These are phyloP conservation scores for Neohortaea acidophila DNA, from an alignment of 495 filamentous ascomycete species.

Conservation along the genomic window DNA sequence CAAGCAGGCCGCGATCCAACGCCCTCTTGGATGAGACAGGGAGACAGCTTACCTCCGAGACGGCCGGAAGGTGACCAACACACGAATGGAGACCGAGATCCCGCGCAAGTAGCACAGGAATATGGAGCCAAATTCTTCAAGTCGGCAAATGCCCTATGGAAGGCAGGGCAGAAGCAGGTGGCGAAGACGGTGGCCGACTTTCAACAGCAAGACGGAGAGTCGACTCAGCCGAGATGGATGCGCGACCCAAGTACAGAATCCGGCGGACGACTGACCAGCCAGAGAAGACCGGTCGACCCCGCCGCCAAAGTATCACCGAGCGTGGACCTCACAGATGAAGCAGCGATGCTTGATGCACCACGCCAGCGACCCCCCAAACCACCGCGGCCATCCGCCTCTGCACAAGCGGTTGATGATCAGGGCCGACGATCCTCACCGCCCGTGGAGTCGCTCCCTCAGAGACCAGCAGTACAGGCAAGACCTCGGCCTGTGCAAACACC, in stretches of 20 bases:
- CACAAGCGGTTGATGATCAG: conserved; percentile 1
- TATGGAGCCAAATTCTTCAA: conserved; percentile 76
- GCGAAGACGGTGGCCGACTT: conserved; percentile 87
- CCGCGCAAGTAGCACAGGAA: conserved; percentile 64
- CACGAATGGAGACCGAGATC: conserved; percentile 51
- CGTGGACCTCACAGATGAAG: conserved; percentile 63
- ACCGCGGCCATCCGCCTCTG: not conserved
- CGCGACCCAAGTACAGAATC: conserved; percentile 37
- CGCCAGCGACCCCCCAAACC: conserved; percentile 30
- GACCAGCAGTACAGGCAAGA: conserved; percentile 36
- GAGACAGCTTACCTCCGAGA: conserved; percentile 24
- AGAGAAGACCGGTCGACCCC: conserved; percentile 8
- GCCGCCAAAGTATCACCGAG: not conserved
- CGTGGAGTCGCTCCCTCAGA: conserved; percentile 3
- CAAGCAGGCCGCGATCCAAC: conserved; percentile 25
- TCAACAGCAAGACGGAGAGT: conserved; percentile 57
- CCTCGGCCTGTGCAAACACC: conserved; percentile 30
- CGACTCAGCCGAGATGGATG: conserved; percentile 92
- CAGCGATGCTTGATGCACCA: conserved; percentile 65
- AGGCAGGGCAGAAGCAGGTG: conserved; percentile 82
- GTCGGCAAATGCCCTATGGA: conserved; percentile 89
- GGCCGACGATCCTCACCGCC: conserved; percentile 3
- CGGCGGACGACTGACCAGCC: conserved; percentile 1
- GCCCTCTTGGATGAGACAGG: conserved; percentile 34
- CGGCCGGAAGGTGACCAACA: conserved; percentile 42